Base-by-base conservation (phyloP, 1,284 basidiomycete genomes). In the Pseudozyma hubeiensis region DNA sequence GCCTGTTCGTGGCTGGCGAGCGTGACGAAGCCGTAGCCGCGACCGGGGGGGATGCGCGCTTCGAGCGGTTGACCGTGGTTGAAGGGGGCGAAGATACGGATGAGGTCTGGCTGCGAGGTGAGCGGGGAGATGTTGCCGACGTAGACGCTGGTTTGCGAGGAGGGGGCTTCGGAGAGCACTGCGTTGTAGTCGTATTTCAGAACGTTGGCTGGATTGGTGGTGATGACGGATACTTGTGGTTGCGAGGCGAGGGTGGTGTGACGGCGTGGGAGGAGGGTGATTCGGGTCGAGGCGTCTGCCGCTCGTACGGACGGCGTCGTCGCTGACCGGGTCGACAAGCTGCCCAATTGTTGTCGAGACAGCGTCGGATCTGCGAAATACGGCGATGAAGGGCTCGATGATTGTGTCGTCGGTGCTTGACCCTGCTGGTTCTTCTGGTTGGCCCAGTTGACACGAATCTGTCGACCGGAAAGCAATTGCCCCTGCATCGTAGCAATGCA, bases 381-480 rank as follows among this genome's bases (percentile, higher is more conserved):
- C 29, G 29, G 17, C 19, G 35, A 7, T 16, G 17, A n/a, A 29
- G 44, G 30, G 16, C 31, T 53, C 41, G 64, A 39, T 31, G 45
- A 52, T 9, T 44, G 3, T 24, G 43, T 14, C 10, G 40, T 29
- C 8, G 35, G 17, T 19, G 35, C 3, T 17, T 64, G 91, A 11
- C 64, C 77, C 85, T 94, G 92, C 85, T 94, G 92, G 29, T 93
- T 97, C 88, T 98, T 98, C 87, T 95, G 95, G 87, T 97, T 98
- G 51, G 96, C 96, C 96, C 96, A 99, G 87, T 99, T 99, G 86
- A 99, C 95, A 71, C 96, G 91, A 82, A 99, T 98, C 58, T 95
- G 94, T 69, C 97, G 90, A 47, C 93, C 93, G 52, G 96, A 96
- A 44, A 99, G 89, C 94, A 94, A 99, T 88, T 99, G 96, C 60